Conservation (phyloP, 2,329 filamentous ascomycete genomes). For the Penicillium sp. region DNA sequence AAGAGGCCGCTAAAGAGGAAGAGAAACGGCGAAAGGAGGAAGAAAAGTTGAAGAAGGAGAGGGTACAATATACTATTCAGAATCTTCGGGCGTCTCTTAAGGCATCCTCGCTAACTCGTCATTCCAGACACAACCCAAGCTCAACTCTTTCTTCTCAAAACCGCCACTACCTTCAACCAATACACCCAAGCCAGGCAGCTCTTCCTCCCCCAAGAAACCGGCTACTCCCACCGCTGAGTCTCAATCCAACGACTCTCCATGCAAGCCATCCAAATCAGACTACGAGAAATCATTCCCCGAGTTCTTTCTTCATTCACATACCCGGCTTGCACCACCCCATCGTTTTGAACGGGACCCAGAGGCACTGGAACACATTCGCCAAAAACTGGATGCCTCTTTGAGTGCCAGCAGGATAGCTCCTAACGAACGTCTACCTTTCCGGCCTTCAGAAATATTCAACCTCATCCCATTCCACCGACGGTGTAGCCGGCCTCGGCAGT, state of each 20-base stretch:
- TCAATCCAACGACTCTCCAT: conserved; percentile 10
- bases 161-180: conserved; percentile 36
- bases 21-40: conserved; percentile 52
- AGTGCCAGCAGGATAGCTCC: conserved; percentile 18
- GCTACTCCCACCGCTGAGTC: conserved; percentile 7
- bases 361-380: conserved; percentile 56
- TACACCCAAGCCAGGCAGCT: conserved; percentile 8
- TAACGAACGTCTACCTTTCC: conserved; percentile 26
- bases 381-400: conserved; percentile 50
- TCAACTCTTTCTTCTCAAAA: conserved; percentile 55
- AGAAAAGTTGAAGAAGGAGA: conserved; percentile 52
- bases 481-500: conserved; percentile 34
- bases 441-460: conserved; percentile 40
- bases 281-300: conserved; percentile 75
- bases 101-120: conserved; percentile 17
- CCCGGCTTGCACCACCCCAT: conserved; percentile 64
- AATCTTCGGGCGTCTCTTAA: neutral
- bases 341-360: conserved; percentile 61
- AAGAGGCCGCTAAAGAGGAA: conserved; percentile 45
- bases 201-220: conserved; percentile 35
- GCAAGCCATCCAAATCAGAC: conserved; percentile 44
- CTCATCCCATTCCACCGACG: conserved; percentile 42
- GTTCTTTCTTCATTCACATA: conserved; percentile 76
- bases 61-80: conserved; percentile 34
- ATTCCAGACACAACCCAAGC: conserved; percentile 50